These are phyloP conservation scores for Kalmusia sp. DNA, from an alignment of 2,329 filamentous ascomycete genomes.

Conservation along the genomic window DNA sequence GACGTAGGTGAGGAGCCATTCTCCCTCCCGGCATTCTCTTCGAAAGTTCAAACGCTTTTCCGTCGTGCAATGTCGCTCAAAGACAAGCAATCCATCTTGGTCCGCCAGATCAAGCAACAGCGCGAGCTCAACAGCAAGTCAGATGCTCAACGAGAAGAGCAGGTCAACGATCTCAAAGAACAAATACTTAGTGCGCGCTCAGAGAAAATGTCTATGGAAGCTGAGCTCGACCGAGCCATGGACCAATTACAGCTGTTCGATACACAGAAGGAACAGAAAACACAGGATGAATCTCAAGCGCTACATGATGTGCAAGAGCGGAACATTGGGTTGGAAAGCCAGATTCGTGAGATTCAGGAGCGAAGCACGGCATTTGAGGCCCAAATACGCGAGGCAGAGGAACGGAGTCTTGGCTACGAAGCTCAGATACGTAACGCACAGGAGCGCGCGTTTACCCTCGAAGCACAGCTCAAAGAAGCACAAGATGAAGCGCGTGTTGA, in stretches of 20 bases:
- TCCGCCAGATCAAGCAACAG: constrained; percentile 94
- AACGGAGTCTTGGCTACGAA: constrained; percentile 37
- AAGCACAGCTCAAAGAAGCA: constrained; percentile 40
- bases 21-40: constrained; percentile 76
- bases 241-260: constrained; percentile 38
- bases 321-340: constrained; percentile 38
- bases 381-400: constrained; percentile 27
- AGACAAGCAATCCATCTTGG: constrained; percentile 87
- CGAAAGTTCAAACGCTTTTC: constrained; percentile 81
- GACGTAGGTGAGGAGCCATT: constrained; percentile 67
- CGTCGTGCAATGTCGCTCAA: constrained; percentile 77
- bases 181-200: constrained; percentile 46
- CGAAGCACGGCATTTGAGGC: constrained; percentile 28
- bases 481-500: constrained; percentile 45
- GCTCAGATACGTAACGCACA: constrained; percentile 40
- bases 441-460: constrained; percentile 41
- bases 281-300: constrained; percentile 24
- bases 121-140: constrained; percentile 90
- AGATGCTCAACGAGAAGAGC: constrained; percentile 60
- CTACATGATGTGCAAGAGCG: constrained; percentile 39
- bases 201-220: constrained; percentile 44
- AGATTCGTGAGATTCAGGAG: constrained; percentile 41
- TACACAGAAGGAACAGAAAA: constrained; percentile 33
- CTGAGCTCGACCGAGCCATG: constrained; percentile 45
- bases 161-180: constrained; percentile 51